Evolutionary conservation across 2,329 filamentous ascomycete species (phyloP), one percentile per base, ranked within the genome.

Genomic region (Diplocarpon mali): DNA sequence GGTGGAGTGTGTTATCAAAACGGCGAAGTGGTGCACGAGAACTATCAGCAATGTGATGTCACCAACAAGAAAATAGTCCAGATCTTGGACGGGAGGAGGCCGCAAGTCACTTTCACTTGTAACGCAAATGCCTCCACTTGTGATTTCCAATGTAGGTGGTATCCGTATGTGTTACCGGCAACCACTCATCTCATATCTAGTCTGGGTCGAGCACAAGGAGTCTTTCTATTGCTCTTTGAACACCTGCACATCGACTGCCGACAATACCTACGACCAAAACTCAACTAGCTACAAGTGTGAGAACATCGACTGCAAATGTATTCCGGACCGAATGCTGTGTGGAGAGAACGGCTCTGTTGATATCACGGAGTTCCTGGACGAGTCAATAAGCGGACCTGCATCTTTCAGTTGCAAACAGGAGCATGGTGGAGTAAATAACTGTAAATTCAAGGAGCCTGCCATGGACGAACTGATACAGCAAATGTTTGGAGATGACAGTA

Each of bases 21-120:
- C 55, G 90, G 90, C 37, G 78, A 94, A 54, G 82, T 93, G 10
- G 82, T 96, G 51, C 88, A 92, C 57, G 80, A 93, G 66, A 98
- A 96, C 69, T 90, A 88, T 67, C 93, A 98, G 67, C 92, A 95
- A 69, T 98, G 92, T 67, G 86, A 93, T 64, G 92, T 98, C 53
- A 96, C 89, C 45, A 98, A 98, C 68, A 77, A 79, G 64, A 92
- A 94, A 69, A 98, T 98, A 59, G 71, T 90, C 44, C 80, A 89
- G 50, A 80, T 90, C 60, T 73, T 98, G 39, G 85, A 88, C 57
- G 80, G 83, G 36, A 78, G 88, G 65, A 83, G 85, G 47, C 89
- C 92, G 0, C 85, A 98, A 64, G 92, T 93, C 17, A 98, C 92
- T 1, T 98, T 98, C 61, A 87, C 83, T 27, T 98, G 92, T 64